Evolutionary conservation across 179 eudicot genomes (phyloP), one percentile per base, ranked within the genome.

Genomic region (Patellifolia procumbens): DNA sequence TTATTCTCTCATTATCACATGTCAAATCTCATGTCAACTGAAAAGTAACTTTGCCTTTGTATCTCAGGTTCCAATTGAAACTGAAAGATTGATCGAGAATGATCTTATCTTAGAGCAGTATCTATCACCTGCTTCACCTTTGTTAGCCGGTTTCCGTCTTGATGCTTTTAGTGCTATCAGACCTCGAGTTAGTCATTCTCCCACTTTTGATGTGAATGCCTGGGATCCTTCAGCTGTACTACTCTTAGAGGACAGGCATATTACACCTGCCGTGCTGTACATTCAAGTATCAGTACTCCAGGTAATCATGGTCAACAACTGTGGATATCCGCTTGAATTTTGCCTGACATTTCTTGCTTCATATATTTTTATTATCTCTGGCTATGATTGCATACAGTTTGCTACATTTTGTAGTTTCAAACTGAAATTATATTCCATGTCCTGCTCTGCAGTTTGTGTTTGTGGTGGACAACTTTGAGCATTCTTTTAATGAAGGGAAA

Each of bases 111-210:
- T 94, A 69, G 98, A 94, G 82, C 96, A 88, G 76, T 91, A 84
- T 87, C 76, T 91, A 62, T 85, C 87, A 72, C 97, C 97, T 55
- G 89, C 86, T 73, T 92, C 97, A 43, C 96, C 98, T n/a, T 74
- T 81, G 84, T 76, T 94, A 80, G 94, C 97, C 48, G 98, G 98
- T 70, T 92, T 94, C 74, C 97, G 98, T 70, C 83, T 94, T 62
- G 98, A 94, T 85, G 89, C 90, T 71, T 87, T 92, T 72, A 86
- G 86, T 87, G 96, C 97, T 76, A 89, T 94, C 58, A 90, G 84
- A 81, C 94, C 96, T 77, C 92, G 97, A 75, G 92, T 87, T 31
- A 86, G 87, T 61, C 98, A 94, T 84, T 88, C 97, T 61, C 94
- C 98, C 65, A 84, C 78, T 65, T 78, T 91, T 74, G 84, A 89